Conservation (phyloP, 371 early-diverging fungal genomes). For the Mucor irregularis region DNA sequence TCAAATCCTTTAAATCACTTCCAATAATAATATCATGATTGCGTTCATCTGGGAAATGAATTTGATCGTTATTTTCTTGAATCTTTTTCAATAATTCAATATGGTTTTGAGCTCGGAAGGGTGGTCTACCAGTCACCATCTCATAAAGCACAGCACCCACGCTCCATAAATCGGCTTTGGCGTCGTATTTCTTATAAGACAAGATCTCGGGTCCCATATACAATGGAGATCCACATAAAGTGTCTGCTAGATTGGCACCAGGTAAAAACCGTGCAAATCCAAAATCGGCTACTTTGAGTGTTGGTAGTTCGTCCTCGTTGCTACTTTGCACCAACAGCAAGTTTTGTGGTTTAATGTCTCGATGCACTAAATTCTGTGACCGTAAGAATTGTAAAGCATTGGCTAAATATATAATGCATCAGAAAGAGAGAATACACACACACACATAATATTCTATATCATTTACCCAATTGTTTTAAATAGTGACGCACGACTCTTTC, state of each 20-base stretch:
- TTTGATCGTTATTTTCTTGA: conserved; percentile 76
- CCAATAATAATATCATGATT: conserved; percentile 36
- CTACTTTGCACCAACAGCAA: conserved; percentile 57
- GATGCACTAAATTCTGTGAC: conserved; percentile 85
- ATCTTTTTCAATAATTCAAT: conserved; percentile 88
- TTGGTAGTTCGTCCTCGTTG: conserved; percentile 59
- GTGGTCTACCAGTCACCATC: conserved; percentile 87
- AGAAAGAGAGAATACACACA: too few species aligned
- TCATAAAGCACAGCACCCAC: conserved; percentile 95
- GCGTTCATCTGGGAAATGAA: conserved; percentile 84
- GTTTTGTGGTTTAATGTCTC: conserved; percentile 98
- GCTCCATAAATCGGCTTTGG: conserved; percentile 96
- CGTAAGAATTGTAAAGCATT: conserved; percentile 87
- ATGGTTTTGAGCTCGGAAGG: conserved; percentile 92
- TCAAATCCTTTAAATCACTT: conserved; percentile 80
- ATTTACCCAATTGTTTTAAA: conserved; percentile 79
- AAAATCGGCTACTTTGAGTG: conserved; percentile 94
- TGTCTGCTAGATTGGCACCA: conserved; percentile 84
- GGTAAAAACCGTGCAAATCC: conserved; percentile 93
- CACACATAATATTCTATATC: neutral
- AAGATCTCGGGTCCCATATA: conserved; percentile 98
- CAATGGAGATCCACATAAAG: conserved; percentile 93
- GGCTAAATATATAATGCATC: conserved; percentile 37
- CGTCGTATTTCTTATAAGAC: conserved; percentile 89
- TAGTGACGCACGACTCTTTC: conserved; percentile 82